Conservation (phyloP, 1,284 basidiomycete genomes). For the Pascua sp. region DNA sequence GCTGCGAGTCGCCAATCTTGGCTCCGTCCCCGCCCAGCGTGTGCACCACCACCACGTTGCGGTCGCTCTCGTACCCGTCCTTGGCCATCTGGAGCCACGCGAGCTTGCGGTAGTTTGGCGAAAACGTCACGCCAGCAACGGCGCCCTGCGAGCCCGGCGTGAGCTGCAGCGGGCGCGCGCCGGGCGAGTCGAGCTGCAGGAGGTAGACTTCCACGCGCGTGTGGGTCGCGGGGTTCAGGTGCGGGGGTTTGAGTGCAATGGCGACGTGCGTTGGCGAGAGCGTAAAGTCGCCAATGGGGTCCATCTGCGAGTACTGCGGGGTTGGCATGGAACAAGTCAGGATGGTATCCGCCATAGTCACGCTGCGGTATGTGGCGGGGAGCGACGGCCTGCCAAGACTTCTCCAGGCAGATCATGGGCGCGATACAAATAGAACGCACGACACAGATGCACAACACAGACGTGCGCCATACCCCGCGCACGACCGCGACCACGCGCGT, state of each 20-base stretch:
- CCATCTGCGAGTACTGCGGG: constrained; percentile 51
- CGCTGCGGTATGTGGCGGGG: too few relatives aligned
- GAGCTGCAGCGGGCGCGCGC: constrained; percentile 46
- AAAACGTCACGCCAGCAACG: constrained; percentile 66
- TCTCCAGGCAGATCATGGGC: too few relatives aligned
- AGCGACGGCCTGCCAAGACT: too few relatives aligned
- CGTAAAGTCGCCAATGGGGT: constrained; percentile 67
- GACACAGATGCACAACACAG: too few relatives aligned
- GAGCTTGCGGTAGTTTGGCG: constrained; percentile 62
- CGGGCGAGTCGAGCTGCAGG: constrained; percentile 32
- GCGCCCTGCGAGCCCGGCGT: constrained; percentile 82
- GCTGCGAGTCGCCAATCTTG: constrained; percentile 12
- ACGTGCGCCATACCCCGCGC: too few relatives aligned
- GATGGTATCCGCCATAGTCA: too few relatives aligned
- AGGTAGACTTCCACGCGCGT: constrained; percentile 51
- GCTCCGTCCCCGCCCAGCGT: constrained; percentile 53
- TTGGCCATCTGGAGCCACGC: constrained; percentile 81
- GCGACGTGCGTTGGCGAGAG: constrained; percentile 65
- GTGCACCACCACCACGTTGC: constrained; percentile 67
- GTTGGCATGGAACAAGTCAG: not conserved
- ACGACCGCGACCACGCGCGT: not conserved
- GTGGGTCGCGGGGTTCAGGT: constrained; percentile 62
- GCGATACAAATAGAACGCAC: too few relatives aligned
- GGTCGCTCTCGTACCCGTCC: constrained; percentile 76
- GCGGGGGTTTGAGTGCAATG: constrained; percentile 79